These are phyloP conservation scores for Nakataea oryzae DNA, from an alignment of 2,329 filamentous ascomycete genomes.

Conservation along the genomic window DNA sequence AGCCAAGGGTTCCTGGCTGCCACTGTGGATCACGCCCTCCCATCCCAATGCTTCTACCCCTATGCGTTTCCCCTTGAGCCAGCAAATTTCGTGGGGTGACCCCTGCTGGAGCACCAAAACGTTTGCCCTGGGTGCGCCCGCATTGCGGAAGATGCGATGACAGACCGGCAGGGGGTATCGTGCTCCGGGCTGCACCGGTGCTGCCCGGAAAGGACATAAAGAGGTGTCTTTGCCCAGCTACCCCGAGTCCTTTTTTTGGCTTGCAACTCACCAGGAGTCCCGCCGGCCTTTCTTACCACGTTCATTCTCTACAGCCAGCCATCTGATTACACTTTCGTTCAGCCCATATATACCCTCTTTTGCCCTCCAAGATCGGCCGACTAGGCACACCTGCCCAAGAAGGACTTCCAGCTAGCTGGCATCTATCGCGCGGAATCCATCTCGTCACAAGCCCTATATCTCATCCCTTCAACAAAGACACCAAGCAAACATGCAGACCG, in stretches of 20 bases:
- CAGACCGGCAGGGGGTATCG: not conserved
- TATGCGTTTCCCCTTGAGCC: not conserved
- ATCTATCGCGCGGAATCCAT: not conserved
- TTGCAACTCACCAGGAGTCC: not conserved
- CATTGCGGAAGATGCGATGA: not conserved
- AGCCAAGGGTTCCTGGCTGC: not conserved
- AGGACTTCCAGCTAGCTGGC: not conserved
- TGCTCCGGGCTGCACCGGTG: not conserved
- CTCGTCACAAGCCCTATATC: not conserved
- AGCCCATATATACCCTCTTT: not conserved
- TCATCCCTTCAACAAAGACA: not conserved
- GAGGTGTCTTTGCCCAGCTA: not conserved
- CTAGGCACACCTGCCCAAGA: not conserved
- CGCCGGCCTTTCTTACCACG: not conserved
- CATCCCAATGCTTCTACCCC: not conserved
- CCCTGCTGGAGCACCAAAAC: not conserved
- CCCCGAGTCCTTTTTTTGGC: not conserved
- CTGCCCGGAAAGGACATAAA: not conserved
- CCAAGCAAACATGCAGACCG: conserved; percentile 9
- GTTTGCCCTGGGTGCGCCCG: not conserved
- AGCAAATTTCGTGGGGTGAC: not conserved
- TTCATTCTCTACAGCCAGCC: not conserved
- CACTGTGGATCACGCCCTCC: not conserved
- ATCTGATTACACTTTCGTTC: not conserved
- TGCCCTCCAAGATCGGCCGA: not conserved